phyloP scores from a whole-genome alignment of 1,139 yeast species.

The Sugiyamaella grinbergsii region DNA sequence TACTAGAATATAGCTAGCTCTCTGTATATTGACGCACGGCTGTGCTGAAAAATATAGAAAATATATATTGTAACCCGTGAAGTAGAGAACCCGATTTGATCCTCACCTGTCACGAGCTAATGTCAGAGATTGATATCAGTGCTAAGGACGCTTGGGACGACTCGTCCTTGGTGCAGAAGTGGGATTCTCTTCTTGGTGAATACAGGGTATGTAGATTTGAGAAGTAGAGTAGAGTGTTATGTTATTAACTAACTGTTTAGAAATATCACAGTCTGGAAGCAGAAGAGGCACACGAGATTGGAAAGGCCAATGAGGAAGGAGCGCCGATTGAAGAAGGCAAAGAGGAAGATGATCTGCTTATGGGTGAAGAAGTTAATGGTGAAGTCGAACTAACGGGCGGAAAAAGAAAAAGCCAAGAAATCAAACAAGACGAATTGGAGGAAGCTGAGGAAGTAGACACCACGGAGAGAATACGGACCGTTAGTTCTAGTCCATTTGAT shows the following conservation, averaged over 20 bases:
- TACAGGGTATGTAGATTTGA: conserved; percentile 28
- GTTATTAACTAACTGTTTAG: conserved; percentile 18
- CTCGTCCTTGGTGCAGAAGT: conserved; percentile 29
- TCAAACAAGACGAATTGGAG: background rate
- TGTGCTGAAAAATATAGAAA: background rate
- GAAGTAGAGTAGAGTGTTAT: background rate
- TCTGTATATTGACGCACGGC: too few relatives aligned
- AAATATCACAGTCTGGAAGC: conserved; percentile 28
- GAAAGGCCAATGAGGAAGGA: conserved; percentile 9
- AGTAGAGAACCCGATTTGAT: background rate
- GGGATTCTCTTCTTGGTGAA: conserved; percentile 36
- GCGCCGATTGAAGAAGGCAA: too few relatives aligned
- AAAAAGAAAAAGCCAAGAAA: conserved; percentile 14
- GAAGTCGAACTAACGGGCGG: conserved; percentile 15
- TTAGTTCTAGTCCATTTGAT: conserved; percentile 26
- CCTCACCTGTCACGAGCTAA: background rate
- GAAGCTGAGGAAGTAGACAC: too few relatives aligned
- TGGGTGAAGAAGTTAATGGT: too few relatives aligned
- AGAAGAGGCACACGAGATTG: conserved; percentile 3
- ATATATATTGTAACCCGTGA: background rate
- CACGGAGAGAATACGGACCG: too few relatives aligned
- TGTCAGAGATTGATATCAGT: conserved; percentile 23
- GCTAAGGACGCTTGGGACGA: conserved; percentile 38
- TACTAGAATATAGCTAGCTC: too few relatives aligned
- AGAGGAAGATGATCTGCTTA: too few relatives aligned